Conservation (phyloP, 2,329 filamentous ascomycete genomes). For the Penicillium sclerotigenum region DNA sequence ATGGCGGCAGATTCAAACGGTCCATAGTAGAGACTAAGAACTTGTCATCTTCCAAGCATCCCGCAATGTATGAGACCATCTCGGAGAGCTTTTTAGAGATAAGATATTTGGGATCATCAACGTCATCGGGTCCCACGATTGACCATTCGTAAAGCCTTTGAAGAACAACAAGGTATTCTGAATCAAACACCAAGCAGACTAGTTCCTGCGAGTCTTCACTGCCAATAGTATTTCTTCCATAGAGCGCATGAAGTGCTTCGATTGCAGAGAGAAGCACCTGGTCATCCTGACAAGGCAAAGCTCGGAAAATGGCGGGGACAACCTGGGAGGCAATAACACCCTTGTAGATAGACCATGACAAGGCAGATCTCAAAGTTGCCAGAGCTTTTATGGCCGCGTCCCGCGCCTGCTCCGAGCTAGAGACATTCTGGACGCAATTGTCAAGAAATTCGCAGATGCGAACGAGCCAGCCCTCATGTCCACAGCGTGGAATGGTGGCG, state of each 20-base stretch:
- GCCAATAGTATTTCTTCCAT: constrained; percentile 68
- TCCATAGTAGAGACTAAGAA: constrained; percentile 56
- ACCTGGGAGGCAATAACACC: constrained; percentile 70
- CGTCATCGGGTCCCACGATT: constrained; percentile 71
- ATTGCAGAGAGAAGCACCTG: constrained; percentile 74
- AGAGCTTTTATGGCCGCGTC: constrained; percentile 73
- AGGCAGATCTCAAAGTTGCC: constrained; percentile 70
- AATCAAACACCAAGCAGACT: constrained; percentile 73
- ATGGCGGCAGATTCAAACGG: constrained; percentile 65
- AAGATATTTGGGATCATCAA: constrained; percentile 88
- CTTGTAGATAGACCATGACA: constrained; percentile 84
- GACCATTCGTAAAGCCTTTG: constrained; percentile 77
- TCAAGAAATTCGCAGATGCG: constrained; percentile 71
- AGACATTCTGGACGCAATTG: constrained; percentile 66
- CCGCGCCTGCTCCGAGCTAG: constrained; percentile 64
- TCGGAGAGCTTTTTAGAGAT: constrained; percentile 93
- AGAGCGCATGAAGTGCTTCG: constrained; percentile 80
- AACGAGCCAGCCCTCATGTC: constrained; percentile 81
- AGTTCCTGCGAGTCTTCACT: constrained; percentile 76
- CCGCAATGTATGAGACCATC: constrained; percentile 81
- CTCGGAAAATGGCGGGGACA: constrained; percentile 67
- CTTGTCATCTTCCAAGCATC: constrained; percentile 77
- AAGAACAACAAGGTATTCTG: constrained; percentile 68
- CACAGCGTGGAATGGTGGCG: constrained; percentile 67
- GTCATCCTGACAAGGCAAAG: constrained; percentile 67